Conservation (phyloP, 108 stramenopile species). For the Fragilariopsis cylindrus region DNA sequence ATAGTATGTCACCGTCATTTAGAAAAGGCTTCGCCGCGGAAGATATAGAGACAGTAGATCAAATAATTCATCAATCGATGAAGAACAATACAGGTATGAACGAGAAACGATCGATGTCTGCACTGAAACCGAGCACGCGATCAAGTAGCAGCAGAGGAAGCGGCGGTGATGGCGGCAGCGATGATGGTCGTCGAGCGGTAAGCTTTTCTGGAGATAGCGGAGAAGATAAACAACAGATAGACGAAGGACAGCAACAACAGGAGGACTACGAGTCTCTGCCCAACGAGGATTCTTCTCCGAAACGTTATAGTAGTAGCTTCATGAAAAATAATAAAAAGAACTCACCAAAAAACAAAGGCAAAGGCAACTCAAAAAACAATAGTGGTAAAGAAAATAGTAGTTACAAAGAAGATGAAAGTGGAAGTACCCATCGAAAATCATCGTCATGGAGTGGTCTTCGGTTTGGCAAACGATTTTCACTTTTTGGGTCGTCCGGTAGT, state of each 20-base stretch:
- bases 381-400: background rate
- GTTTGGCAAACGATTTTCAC: slow-evolving; percentile 10
- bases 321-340: slow-evolving; percentile 1
- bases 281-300: background rate
- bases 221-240: background rate
- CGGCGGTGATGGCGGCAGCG: background rate
- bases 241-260: background rate
- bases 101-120: background rate
- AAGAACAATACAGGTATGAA: background rate
- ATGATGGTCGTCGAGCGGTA: background rate
- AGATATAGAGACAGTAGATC: background rate
- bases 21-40: background rate
- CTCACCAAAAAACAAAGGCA: background rate
- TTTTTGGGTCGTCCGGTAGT: slow-evolving; percentile 8
- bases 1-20: background rate
- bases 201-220: slow-evolving; percentile 10
- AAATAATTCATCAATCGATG: background rate
- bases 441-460: slow-evolving; percentile 3
- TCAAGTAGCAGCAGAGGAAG: too few species aligned
- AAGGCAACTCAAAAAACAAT: background rate
- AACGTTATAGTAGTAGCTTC: slow-evolving; percentile 5
- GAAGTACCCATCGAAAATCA: background rate
- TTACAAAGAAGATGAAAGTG: background rate
- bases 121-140: background rate
- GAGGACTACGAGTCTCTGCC: background rate